Evolutionary conservation across 129 eudicot species (phyloP), one percentile per base, ranked within the genome.

Genomic region (Kitagawia praeruptora): DNA sequence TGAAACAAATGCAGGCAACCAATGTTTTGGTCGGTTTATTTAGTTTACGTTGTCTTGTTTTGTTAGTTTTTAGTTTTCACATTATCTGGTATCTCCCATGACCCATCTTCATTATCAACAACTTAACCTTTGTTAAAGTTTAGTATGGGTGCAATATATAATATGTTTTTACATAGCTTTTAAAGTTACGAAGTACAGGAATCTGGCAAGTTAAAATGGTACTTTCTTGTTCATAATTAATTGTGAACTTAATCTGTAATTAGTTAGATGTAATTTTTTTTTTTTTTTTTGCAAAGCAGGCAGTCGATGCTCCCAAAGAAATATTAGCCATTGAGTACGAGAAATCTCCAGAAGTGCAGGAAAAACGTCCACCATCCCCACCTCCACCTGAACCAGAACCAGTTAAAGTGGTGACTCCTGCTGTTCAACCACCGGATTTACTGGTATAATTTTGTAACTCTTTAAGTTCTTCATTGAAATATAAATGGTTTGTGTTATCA

Each of bases 391-490:
- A 83, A 76, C 88, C 88, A 6, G 93, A 89, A 87, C 91, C 91
- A 2, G 87, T 86, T 75, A 78, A 90, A 78, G 91, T 82, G 58
- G 96, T 87, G 86, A 80, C 85, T 42, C 90, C 96, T 81, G 73
- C 85, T 45, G 85, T 84, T 82, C 84, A 90, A 75, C 89, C 89
- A 54, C 96, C 97, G 51, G 98, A 95, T 89, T 78, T 95, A 76
- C 82, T 95, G 96, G 98, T 94, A 86, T 85, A 66, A 12, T 73
- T 19, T 67, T 74, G 38, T 8, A 70, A 28, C 69, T 61, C 28
- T 76, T 42, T n/a, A 21, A 12, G 12, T 38, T 27, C 13, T 23
- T 58, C 10, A 15, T 6, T 76, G 48, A 80, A 58, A 40, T 16
- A 18, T 74, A 39, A 48, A 64, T 66, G 15, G 2, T 48, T 41